Evolutionary conservation across 139 green algal genomes (phyloP).

Genomic region (Trebouxia sp.): DNA sequence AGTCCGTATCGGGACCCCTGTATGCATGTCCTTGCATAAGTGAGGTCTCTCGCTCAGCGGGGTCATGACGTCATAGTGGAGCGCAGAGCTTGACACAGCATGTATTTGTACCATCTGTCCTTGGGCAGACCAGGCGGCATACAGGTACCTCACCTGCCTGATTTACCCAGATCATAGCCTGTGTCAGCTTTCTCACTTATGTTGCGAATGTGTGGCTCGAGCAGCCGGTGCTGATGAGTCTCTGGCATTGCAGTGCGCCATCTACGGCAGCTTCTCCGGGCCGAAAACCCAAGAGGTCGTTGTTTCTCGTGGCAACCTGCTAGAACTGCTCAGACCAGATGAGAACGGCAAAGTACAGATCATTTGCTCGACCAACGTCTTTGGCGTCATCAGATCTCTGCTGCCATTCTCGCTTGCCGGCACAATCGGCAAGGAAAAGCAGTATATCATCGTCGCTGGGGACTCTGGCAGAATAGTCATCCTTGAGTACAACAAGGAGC

Average conservation of each 20-base stretch:
- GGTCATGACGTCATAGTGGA: not conserved
- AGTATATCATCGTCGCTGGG: constrained; percentile 91
- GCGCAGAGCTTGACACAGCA: constrained; percentile 20
- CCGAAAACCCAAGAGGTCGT: constrained; percentile 96
- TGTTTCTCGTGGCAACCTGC: constrained; percentile 82
- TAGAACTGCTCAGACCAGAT: constrained; percentile 96
- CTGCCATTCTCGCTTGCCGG: constrained; percentile 74
- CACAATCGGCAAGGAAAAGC: constrained; percentile 65
- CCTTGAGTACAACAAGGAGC: constrained; percentile 88
- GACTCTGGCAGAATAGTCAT: constrained; percentile 96
- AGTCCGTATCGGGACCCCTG: too few species aligned
- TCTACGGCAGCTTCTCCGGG: constrained; percentile 95
- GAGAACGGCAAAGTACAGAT: constrained; percentile 81
- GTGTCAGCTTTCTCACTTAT: not conserved
- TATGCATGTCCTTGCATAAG: not conserved
- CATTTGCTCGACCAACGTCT: constrained; percentile 60
- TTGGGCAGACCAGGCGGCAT: constrained; percentile 76
- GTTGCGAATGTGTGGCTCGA: not conserved
- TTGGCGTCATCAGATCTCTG: constrained; percentile 90
- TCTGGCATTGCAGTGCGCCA: constrained; percentile 69
- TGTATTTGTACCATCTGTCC: constrained; percentile 86
- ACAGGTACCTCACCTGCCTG: constrained; percentile 52
- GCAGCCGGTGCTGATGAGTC: not conserved
- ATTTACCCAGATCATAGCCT: not conserved
- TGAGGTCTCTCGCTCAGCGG: not conserved